A percentile compares a stretch with the other conserved stretches of the same genome.
These are phyloP conservation scores for Coemansia sp. DNA, from an alignment of 192 early-diverging fungal genomes.

Conservation along the genomic window DNA sequence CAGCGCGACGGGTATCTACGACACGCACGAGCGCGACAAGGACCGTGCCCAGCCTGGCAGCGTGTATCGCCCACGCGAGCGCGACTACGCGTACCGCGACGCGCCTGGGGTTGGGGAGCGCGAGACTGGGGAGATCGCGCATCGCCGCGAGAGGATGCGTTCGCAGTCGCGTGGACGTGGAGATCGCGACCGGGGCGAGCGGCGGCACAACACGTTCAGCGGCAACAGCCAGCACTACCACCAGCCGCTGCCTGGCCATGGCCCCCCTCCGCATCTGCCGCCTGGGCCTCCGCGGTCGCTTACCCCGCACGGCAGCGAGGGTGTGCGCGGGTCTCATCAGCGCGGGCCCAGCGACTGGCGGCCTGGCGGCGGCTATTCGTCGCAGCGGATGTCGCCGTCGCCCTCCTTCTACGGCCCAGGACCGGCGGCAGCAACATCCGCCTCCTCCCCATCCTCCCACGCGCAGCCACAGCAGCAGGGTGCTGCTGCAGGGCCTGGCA, in stretches of 20 bases:
- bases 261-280: conserved; percentile 6
- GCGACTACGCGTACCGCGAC: not conserved
- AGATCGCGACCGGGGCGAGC: conserved; percentile 18
- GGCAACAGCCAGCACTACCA: conserved; percentile 10
- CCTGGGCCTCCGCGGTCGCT: conserved; percentile 11
- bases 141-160: conserved; percentile 22
- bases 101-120: conserved; percentile 22
- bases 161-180: conserved; percentile 39
- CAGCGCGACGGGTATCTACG: not conserved
- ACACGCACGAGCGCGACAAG: conserved; percentile 14
- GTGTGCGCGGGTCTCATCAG: conserved; percentile 8
- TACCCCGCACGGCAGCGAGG: conserved; percentile 16
- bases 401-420: conserved; percentile 7
- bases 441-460: conserved; percentile 20
- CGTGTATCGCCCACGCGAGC: conserved; percentile 20
- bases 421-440: conserved; percentile 6
- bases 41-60: not conserved
- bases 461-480: conserved; percentile 9
- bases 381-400: conserved; percentile 23
- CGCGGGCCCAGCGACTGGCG: conserved; percentile 28
- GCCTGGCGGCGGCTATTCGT: conserved; percentile 16
- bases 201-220: conserved; percentile 27
- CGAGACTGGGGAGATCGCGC: conserved; percentile 34
- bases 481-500: no score
- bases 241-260: not conserved